Evolutionary conservation across 192 early-diverging fungal species (phyloP).

Genomic region (Podochytrium sp.): DNA sequence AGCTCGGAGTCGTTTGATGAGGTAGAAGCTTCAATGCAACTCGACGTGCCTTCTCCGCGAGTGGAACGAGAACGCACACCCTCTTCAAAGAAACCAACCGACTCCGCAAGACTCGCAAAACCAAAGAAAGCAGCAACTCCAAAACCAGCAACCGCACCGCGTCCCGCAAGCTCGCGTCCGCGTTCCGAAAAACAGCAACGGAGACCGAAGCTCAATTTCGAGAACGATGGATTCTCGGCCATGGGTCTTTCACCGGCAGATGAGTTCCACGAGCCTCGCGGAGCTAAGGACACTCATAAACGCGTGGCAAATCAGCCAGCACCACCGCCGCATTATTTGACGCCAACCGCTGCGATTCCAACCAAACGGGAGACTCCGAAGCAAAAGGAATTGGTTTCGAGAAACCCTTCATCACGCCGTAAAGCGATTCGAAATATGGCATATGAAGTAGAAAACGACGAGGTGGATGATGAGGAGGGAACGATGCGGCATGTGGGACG

Average conservation of each 20-base stretch:
- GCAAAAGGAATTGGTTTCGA: neutral
- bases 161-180: neutral
- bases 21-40: neutral
- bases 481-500: neutral
- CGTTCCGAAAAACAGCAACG: conserved; percentile 14
- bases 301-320: neutral
- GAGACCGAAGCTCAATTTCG: neutral
- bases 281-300: neutral
- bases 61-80: neutral
- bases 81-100: neutral
- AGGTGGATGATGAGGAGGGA: neutral
- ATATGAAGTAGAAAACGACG: neutral
- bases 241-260: conserved; percentile 6
- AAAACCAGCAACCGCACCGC: neutral
- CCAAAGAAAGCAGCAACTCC: conserved; percentile 5
- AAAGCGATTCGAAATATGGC: conserved; percentile 5
- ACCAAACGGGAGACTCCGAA: neutral
- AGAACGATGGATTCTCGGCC: conserved; percentile 22
- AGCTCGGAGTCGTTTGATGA: neutral
- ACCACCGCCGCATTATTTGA: conserved; percentile 19
- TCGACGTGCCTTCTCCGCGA: too few species aligned
- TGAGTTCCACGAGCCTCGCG: neutral
- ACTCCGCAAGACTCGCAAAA: neutral
- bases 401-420: conserved; percentile 8
- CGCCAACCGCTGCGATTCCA: neutral